These are phyloP conservation scores for Margaritispora aquatica DNA, from an alignment of 495 filamentous ascomycete species.

Conservation along the genomic window DNA sequence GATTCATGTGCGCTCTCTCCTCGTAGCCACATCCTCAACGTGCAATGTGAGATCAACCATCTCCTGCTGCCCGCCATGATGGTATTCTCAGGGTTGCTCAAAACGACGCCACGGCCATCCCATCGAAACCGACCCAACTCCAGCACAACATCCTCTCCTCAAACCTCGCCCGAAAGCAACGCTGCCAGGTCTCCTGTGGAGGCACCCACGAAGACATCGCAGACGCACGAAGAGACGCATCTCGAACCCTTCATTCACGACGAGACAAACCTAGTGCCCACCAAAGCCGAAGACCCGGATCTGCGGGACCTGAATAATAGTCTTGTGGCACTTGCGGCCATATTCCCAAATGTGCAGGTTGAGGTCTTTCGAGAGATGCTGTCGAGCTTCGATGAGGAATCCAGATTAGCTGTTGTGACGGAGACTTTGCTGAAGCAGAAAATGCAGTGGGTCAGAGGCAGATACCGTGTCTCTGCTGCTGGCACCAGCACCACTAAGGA, in stretches of 20 bases:
- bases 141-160: not conserved
- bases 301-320: constrained; percentile 69
- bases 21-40: not conserved
- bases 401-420: constrained; percentile 75
- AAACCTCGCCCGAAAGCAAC: constrained; percentile 7
- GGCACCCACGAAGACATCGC: not conserved
- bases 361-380: constrained; percentile 94
- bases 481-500: too few species aligned
- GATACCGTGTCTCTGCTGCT: constrained; percentile 50
- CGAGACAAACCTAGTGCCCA: constrained; percentile 34
- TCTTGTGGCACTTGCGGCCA: constrained; percentile 60
- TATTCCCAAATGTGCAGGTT: constrained; percentile 83
- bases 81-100: constrained; percentile 24
- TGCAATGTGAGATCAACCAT: constrained; percentile 4
- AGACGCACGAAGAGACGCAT: constrained; percentile 12
- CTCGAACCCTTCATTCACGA: constrained; percentile 37
- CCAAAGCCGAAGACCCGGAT: constrained; percentile 42
- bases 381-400: constrained; percentile 71
- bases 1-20: not conserved
- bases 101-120: constrained; percentile 13
- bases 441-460: constrained; percentile 65
- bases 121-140: constrained; percentile 1
- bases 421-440: constrained; percentile 78
- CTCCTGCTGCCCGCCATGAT: constrained; percentile 20
- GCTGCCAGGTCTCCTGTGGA: constrained; percentile 10